Percentiles rank a stretch among this genome's conserved stretches.
phyloP scores from a whole-genome alignment of 306 rosid species.

The Canavalia ensiformis region DNA sequence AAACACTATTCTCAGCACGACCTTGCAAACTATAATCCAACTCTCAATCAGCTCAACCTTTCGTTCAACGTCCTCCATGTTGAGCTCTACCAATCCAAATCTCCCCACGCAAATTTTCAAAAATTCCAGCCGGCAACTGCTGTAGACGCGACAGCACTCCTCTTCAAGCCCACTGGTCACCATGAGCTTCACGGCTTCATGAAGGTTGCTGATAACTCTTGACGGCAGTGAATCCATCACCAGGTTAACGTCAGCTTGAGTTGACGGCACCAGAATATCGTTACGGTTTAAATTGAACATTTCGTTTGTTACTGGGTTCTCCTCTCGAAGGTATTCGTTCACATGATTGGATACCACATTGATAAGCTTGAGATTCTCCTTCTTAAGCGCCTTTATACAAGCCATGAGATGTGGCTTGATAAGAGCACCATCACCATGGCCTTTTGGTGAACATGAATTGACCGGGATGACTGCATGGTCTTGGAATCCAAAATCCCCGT shows the following conservation, averaged over 20 bases:
- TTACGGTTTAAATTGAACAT: too few relatives aligned
- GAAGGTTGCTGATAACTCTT: constrained; percentile 64
- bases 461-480: neutral
- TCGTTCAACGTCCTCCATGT: constrained; percentile 64
- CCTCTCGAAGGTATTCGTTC: neutral
- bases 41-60: constrained; percentile 65
- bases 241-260: constrained; percentile 52
- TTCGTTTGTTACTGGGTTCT: too few relatives aligned
- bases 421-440: neutral
- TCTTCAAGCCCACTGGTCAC: constrained; percentile 67
- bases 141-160: constrained; percentile 66
- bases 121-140: constrained; percentile 70
- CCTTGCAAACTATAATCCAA: constrained; percentile 64
- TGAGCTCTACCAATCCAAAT: constrained; percentile 64
- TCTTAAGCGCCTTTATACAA: constrained; percentile 5
- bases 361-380: neutral
- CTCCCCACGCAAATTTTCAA: constrained; percentile 65
- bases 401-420: neutral
- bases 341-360: neutral
- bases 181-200: constrained; percentile 71
- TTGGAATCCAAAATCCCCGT: neutral
- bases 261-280: neutral
- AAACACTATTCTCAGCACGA: constrained; percentile 60
- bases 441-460: neutral
- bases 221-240: constrained; percentile 69